These are phyloP conservation scores for Agaricales sp. DNA, from an alignment of 1,284 basidiomycete species.

Conservation along the genomic window DNA sequence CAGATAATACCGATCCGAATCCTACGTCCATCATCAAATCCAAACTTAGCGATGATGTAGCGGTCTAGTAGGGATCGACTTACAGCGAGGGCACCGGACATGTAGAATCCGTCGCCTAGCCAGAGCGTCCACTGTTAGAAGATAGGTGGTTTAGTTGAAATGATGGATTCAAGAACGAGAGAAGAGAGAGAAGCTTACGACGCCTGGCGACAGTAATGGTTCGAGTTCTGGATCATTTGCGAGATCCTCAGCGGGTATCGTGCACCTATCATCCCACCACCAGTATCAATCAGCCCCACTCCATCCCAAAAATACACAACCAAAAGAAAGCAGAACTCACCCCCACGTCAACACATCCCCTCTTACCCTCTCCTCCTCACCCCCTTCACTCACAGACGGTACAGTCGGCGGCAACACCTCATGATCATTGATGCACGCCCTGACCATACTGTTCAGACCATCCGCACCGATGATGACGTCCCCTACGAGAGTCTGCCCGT, in stretches of 20 bases:
- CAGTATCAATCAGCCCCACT: too few relatives aligned
- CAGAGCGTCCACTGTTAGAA: neutral
- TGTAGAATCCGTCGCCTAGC: neutral
- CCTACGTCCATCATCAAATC: too few relatives aligned
- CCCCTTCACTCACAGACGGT: too few relatives aligned
- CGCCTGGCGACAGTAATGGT: neutral
- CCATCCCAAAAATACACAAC: too few relatives aligned
- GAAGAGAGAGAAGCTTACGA: neutral
- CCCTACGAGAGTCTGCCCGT: constrained; percentile 16
- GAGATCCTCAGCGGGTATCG: too few relatives aligned
- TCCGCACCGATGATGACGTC: constrained; percentile 48
- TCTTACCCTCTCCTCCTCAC: constrained; percentile 18
- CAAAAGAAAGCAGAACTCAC: too few relatives aligned
- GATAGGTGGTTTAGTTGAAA: neutral
- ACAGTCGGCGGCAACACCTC: constrained; percentile 10
- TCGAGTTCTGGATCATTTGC: neutral
- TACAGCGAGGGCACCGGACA: neutral
- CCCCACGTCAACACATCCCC: constrained; percentile 16
- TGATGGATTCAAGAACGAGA: neutral
- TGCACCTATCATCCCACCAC: too few relatives aligned
- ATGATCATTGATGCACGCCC: constrained; percentile 38
- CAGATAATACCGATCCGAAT: too few relatives aligned
- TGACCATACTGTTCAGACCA: constrained; percentile 42
- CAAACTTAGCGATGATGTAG: too few relatives aligned
- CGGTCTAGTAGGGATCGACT: too few relatives aligned